Evolutionary conservation across 345 rosid species (phyloP), one percentile per base, ranked within the genome.

Genomic region (Salix udensis): DNA sequence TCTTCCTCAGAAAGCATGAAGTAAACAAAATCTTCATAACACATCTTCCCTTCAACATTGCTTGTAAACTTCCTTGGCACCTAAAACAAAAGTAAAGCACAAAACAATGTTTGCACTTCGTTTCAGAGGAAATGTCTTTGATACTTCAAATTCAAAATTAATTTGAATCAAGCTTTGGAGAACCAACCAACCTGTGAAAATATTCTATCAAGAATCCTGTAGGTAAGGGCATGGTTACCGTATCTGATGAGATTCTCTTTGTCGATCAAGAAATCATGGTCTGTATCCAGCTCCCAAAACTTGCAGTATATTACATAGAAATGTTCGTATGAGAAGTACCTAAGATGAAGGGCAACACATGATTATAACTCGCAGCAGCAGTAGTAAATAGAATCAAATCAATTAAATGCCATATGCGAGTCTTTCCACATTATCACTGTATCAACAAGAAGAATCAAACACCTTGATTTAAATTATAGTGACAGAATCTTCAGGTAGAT

Each of bases 221-320:
- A 94, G 66, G 98, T 94, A 82, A 94, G 97, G 18, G 97, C 94
- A 80, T 92, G 97, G 81, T 91, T 92, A 77, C 97, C 91, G 85
- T 94, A 94, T 89, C 92, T 86, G 81, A 94, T 88, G 42, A 94
- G 97, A 86, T 91, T 90, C 85, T 94, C 98, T 85, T 88, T 90
- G 87, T 94, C 97, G 19, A 92, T 94, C 79, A 91, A 85, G 85
- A 94, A 94, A 90, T 94, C 98, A 82, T 94, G 97, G 79, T 94
- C 98, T 23, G 92, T 88, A 80, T 94, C 98, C 77, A 94, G 88
- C 90, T 94, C 98, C 98, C 98, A 94, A 77, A 93, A 94, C 86
- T 92, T 94, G 92, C 98, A 94, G 89, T 94, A 94, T 85, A 94
- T 90, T 52, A 94, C 97, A 68, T 94, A 94, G 80, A 94, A 94